Base-by-base conservation (phyloP, 139 green algal species). In the Asterochloris sp. region DNA sequence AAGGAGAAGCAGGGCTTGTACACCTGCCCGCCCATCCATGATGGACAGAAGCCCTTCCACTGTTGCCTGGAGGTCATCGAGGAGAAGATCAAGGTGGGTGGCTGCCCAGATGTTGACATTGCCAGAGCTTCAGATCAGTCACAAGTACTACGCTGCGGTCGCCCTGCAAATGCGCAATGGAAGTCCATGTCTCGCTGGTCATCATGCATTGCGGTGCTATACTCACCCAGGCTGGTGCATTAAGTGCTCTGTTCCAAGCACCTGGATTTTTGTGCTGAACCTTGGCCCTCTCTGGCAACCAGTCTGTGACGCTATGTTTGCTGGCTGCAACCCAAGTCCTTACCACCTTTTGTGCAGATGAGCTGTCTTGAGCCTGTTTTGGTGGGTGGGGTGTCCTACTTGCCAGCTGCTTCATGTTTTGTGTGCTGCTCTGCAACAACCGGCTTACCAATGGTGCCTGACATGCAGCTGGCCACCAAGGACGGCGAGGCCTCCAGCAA, bases 61-160 rank as follows among this genome's bases (percentile, higher is more conserved):
- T 90, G 86, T 80, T 91, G 88, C 78, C 80, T 91, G 62, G 74
- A 91, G 62, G 68, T 91, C 24, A 81, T 76, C 15, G 85, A 90
- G 66, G 88, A 90, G 67, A 71, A 89, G n/a, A 83, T 86, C 63
- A 80, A 86, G 73, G 84, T 89, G 68, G 24, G 6, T 2, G 38
- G 38, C 38, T 54, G 38, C 38, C 38, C 6, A 54, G 38, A 54
- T 54, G 38, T 54, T 54, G 38, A 54, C 38, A 54, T 54, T 10
- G 6, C 4, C 38, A 54, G 4, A 54, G 38, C 38, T 6, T 54
- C 38, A 54, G 4, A 54, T 54, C 38, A 54, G 2, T 54, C 4
- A 54, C 38, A 54, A 6, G 6, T 54, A 54, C 38, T 6, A 54
- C 4, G 38, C 2, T 54, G 38, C 38, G 6, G 6, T 54, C 6